These are phyloP conservation scores for Pachyrhizus erosus DNA, from an alignment of 306 rosid species.

Conservation along the genomic window DNA sequence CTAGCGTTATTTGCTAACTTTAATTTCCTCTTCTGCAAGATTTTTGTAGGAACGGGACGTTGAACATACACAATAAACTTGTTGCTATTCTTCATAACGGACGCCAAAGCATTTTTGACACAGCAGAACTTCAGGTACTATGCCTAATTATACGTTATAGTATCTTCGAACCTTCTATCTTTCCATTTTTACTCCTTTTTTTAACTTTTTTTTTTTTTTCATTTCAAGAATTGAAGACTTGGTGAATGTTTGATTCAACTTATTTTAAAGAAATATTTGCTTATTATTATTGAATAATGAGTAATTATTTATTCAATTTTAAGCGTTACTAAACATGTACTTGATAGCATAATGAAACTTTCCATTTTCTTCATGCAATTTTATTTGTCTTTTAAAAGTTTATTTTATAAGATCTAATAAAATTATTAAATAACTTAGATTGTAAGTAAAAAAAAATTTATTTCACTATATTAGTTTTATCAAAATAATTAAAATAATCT, in stretches of 20 bases:
- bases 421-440: background rate
- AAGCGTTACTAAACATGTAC: background rate
- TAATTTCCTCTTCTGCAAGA: background rate
- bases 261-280: background rate
- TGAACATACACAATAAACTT: conserved; percentile 4
- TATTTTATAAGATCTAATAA: background rate
- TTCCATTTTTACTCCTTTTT: background rate
- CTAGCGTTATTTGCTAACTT: background rate
- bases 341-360: background rate
- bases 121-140: background rate
- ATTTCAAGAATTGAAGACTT: background rate
- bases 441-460: background rate
- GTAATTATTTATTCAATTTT: background rate
- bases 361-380: background rate
- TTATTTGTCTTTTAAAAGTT: background rate
- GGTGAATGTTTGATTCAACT: background rate
- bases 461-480: background rate
- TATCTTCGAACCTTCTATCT: background rate
- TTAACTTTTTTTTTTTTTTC: background rate
- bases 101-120: conserved; percentile 14
- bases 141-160: background rate
- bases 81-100: background rate
- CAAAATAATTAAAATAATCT: background rate
- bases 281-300: background rate
- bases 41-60: conserved; percentile 18